Conservation (phyloP, 2,329 filamentous ascomycete genomes). For the Talaromyces atroroseus region DNA sequence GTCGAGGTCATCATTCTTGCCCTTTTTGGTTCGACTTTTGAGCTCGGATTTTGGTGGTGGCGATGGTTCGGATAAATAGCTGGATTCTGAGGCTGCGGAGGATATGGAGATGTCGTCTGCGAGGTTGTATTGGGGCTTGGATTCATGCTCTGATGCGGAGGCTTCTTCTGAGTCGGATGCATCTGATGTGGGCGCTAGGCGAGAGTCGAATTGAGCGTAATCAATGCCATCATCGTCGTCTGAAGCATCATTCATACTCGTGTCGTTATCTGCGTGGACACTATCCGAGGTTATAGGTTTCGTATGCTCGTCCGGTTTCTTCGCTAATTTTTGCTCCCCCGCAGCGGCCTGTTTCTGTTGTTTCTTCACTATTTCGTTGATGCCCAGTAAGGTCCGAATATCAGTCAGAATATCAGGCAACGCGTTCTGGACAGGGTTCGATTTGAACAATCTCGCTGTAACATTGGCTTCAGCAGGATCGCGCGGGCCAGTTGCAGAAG, state of each 20-base stretch:
- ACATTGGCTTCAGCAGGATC: constrained; percentile 53
- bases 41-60: constrained; percentile 22
- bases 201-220: constrained; percentile 26
- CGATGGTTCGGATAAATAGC: constrained; percentile 17
- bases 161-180: constrained; percentile 22
- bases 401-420: constrained; percentile 43
- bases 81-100: constrained; percentile 22
- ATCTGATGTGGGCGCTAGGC: constrained; percentile 27
- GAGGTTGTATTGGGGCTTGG: constrained; percentile 14
- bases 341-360: background rate
- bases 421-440: constrained; percentile 52
- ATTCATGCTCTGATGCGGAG: background rate
- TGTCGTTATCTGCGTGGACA: constrained; percentile 14
- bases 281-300: background rate
- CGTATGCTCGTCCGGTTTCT: constrained; percentile 9
- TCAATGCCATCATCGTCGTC: constrained; percentile 19
- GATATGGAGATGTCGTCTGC: constrained; percentile 27
- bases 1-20: constrained; percentile 7
- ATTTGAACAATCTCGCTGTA: constrained; percentile 54
- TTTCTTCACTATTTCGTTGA: constrained; percentile 23
- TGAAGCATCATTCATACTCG: constrained; percentile 11
- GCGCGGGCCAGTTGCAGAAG: constrained; percentile 33
- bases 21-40: constrained; percentile 17
- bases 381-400: constrained; percentile 34
- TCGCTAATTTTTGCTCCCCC: constrained; percentile 10